Conservation (phyloP, 305 asterid genomes). For the Ajuga reptans region DNA sequence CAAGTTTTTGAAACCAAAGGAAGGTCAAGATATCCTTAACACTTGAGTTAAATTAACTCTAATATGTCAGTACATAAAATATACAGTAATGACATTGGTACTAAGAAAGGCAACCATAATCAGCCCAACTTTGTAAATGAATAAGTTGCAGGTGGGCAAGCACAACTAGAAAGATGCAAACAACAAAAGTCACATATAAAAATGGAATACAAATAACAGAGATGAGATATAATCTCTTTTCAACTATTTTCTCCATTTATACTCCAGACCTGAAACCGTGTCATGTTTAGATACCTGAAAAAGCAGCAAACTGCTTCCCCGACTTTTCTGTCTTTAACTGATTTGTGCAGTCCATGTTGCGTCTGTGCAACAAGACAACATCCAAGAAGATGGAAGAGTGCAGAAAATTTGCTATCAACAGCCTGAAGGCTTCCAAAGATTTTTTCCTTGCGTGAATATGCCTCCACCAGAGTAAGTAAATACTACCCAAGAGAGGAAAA, state of each 20-base stretch:
- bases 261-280: conserved; percentile 1
- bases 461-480: conserved; percentile 73
- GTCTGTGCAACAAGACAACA: conserved; percentile 85
- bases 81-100: background rate
- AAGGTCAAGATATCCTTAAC: conserved; percentile 6
- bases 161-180: background rate
- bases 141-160: conserved; percentile 14
- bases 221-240: conserved; percentile 2
- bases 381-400: conserved; percentile 80
- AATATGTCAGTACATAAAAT: background rate
- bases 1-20: background rate
- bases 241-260: background rate
- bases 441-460: conserved; percentile 68
- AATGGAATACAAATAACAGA: background rate
- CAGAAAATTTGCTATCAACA: conserved; percentile 51
- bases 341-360: conserved; percentile 50
- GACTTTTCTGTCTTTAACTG: conserved; percentile 54
- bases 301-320: conserved; percentile 79
- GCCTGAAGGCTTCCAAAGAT: conserved; percentile 66
- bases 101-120: conserved; percentile 11
- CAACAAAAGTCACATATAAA: background rate
- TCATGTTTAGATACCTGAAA: conserved; percentile 52
- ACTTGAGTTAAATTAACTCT: conserved; percentile 17
- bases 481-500: conserved; percentile 36
- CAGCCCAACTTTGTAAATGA: conserved; percentile 5